Percentiles rank a stretch among this genome's conserved stretches.
These are phyloP conservation scores for Ogataea ganodermae DNA, from an alignment of 805 yeast species.

Conservation along the genomic window DNA sequence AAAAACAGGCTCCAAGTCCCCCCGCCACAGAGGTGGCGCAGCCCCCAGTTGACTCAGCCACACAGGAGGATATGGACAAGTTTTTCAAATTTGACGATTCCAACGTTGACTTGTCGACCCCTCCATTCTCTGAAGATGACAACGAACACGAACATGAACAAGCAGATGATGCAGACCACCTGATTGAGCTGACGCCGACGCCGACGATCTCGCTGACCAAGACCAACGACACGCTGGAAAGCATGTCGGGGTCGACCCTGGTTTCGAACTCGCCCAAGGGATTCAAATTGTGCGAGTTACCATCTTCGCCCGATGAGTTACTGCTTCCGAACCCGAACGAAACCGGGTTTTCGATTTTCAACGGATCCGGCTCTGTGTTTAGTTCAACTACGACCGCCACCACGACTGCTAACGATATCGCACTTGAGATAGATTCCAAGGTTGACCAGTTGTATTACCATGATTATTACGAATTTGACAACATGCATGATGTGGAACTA, in stretches of 20 bases:
- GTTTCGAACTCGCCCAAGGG: conserved; percentile 24
- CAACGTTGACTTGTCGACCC: conserved; percentile 17
- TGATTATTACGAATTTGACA: conserved; percentile 28
- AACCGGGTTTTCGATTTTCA: conserved; percentile 15
- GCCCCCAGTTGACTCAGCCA: not conserved
- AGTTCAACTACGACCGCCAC: conserved; percentile 11
- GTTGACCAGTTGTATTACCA: conserved; percentile 17
- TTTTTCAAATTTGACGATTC: conserved; percentile 21
- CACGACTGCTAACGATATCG: conserved; percentile 5
- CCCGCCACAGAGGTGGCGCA: not conserved
- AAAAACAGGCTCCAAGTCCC: not conserved
- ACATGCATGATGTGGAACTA: conserved; percentile 27
- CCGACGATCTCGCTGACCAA: conserved; percentile 27
- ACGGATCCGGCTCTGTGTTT: conserved; percentile 17
- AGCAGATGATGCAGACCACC: conserved; percentile 8
- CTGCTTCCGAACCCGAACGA: not conserved
- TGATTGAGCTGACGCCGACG: conserved; percentile 28
- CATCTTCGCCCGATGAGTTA: conserved; percentile 18
- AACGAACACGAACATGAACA: conserved; percentile 13
- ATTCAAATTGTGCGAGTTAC: conserved; percentile 23
- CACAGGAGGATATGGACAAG: conserved; percentile 18
- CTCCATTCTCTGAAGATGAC: conserved; percentile 28
- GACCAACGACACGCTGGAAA: conserved; percentile 33
- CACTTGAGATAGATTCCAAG: conserved; percentile 10
- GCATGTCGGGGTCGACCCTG: conserved; percentile 25